phyloP scores from a whole-genome alignment of 805 yeast genomes.

The Spathaspora sp. region DNA sequence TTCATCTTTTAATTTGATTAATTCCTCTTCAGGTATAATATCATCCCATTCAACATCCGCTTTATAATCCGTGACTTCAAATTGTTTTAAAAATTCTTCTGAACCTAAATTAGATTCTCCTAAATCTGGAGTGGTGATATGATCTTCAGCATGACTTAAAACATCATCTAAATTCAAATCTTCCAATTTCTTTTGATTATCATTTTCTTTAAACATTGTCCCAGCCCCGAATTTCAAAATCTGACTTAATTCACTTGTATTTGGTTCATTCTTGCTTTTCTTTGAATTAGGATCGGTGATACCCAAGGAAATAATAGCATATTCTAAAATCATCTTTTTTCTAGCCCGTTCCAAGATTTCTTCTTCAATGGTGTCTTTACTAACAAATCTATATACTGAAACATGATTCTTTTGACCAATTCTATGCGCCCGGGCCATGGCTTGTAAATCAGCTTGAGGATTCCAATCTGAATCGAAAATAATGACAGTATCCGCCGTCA shows the following conservation, averaged over 20 bases:
- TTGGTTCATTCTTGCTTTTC: slow-evolving; percentile 60
- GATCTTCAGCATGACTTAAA: slow-evolving; percentile 95
- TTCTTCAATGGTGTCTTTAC: slow-evolving; percentile 97
- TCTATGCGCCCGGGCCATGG: slow-evolving; percentile 99
- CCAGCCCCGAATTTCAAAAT: slow-evolving; percentile 98
- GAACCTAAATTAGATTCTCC: slow-evolving; percentile 99
- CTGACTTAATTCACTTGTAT: slow-evolving; percentile 81
- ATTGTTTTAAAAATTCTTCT: slow-evolving; percentile 94
- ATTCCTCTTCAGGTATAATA: slow-evolving; percentile 92
- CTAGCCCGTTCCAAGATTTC: slow-evolving; percentile 95
- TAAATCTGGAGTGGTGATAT: slow-evolving; percentile 89
- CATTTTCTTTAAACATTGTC: slow-evolving; percentile 93
- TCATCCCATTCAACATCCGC: slow-evolving; percentile 99
- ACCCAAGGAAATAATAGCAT: slow-evolving; percentile 95
- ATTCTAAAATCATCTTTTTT: slow-evolving; percentile 96
- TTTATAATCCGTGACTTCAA: slow-evolving; percentile 97
- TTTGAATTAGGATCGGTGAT: slow-evolving; percentile 71
- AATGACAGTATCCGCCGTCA: slow-evolving; percentile 99
- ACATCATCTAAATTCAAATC: slow-evolving; percentile 95
- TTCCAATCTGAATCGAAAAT: slow-evolving; percentile 99
- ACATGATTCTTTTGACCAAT: slow-evolving; percentile 99
- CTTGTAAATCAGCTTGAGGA: slow-evolving; percentile 98
- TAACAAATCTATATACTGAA: slow-evolving; percentile 94
- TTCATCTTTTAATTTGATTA: slow-evolving; percentile 83
- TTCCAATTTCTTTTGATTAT: slow-evolving; percentile 93